phyloP scores from a whole-genome alignment of 176 grass and related monocot species.

The Triticum monococcum region DNA sequence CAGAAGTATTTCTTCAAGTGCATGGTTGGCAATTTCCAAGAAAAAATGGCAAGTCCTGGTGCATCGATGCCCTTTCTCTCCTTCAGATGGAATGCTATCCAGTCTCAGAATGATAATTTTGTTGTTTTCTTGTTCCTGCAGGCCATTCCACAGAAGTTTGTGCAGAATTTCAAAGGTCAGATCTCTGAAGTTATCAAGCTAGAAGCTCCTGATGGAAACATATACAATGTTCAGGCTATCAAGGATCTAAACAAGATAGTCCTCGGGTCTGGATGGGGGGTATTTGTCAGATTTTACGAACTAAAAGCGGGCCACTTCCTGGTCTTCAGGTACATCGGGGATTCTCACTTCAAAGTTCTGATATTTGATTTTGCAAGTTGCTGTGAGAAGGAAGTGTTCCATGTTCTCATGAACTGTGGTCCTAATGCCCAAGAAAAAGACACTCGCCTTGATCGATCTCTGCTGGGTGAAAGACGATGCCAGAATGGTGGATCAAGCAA shows the following conservation, averaged over 20 bases:
- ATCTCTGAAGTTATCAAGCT: constrained; percentile 35
- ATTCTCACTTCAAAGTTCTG: constrained; percentile 47
- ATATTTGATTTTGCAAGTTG: constrained; percentile 39
- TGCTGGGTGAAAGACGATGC: not conserved
- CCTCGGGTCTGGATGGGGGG: constrained; percentile 46
- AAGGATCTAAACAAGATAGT: constrained; percentile 9
- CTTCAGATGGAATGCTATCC: not conserved
- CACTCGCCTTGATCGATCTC: not conserved
- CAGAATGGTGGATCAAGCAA: not conserved
- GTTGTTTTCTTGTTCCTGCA: not conserved
- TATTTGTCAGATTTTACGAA: constrained; percentile 31
- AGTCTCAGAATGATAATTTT: not conserved
- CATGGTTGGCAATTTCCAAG: constrained; percentile 10
- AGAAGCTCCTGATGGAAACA: constrained; percentile 29
- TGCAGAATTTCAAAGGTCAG: constrained; percentile 22
- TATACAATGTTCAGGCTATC: constrained; percentile 29
- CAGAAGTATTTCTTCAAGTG: constrained; percentile 17
- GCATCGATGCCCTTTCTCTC: not conserved
- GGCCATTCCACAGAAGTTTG: constrained; percentile 47
- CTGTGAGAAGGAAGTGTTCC: constrained; percentile 37
- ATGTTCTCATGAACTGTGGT: not conserved
- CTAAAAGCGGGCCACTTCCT: constrained; percentile 26
- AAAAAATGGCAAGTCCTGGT: constrained; percentile 6
- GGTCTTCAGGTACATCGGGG: constrained; percentile 35
- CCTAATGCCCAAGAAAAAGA: constrained; percentile 16